phyloP scores from a whole-genome alignment of 108 stramenopile species.

The Skeletonema grethae region DNA sequence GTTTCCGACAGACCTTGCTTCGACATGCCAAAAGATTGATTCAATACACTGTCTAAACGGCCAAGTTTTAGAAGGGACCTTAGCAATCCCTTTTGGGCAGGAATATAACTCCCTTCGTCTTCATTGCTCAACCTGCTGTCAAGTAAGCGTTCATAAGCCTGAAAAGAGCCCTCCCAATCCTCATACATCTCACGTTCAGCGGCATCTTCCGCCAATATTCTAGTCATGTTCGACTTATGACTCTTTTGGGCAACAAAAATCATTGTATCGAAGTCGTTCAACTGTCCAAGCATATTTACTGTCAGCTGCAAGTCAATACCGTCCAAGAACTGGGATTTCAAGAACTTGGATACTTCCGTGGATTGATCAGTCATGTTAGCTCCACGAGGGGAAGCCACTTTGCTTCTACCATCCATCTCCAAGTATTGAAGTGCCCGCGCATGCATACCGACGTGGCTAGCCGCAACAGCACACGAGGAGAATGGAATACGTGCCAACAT shows the following conservation, averaged over 20 bases:
- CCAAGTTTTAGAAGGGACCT: constrained; percentile 79
- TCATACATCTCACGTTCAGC: constrained; percentile 66
- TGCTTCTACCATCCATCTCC: constrained; percentile 68
- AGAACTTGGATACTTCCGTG: constrained; percentile 25
- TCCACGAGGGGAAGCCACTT: constrained; percentile 40
- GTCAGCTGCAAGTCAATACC: constrained; percentile 50
- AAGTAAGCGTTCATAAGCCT: constrained; percentile 79
- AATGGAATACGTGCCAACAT: constrained; percentile 58
- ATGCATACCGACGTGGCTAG: constrained; percentile 75
- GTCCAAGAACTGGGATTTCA: constrained; percentile 29
- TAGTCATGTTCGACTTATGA: constrained; percentile 30
- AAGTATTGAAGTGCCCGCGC: constrained; percentile 75
- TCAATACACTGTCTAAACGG: constrained; percentile 82
- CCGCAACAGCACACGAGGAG: constrained; percentile 67
- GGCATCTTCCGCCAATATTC: constrained; percentile 49
- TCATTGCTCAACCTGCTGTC: constrained; percentile 31
- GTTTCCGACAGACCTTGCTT: constrained; percentile 3
- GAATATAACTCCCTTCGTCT: constrained; percentile 15
- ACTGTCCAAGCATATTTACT: constrained; percentile 58
- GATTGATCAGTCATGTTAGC: not conserved
- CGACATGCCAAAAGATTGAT: constrained; percentile 68
- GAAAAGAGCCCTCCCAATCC: constrained; percentile 76
- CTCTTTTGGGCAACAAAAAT: constrained; percentile 51
- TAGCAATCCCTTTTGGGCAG: constrained; percentile 63
- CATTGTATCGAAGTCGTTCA: constrained; percentile 85